phyloP scores from a whole-genome alignment of 345 rosid genomes.

The Schrenkiella parvula region DNA sequence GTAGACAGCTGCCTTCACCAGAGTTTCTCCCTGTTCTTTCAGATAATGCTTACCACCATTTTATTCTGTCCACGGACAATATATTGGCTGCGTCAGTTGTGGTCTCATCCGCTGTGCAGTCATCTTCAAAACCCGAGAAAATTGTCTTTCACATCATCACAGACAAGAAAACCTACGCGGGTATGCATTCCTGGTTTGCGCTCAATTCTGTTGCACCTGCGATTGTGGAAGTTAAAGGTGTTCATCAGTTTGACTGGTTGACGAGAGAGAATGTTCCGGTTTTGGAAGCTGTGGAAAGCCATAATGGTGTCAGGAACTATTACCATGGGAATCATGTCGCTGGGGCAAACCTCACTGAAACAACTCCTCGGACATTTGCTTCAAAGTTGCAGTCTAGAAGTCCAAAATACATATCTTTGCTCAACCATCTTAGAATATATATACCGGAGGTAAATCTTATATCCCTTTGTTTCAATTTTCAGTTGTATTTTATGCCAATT shows the following conservation, averaged over 20 bases:
- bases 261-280: conserved; percentile 99
- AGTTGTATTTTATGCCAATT: not conserved
- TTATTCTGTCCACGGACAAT: conserved; percentile 83
- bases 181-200: conserved; percentile 99
- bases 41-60: conserved; percentile 87
- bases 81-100: conserved; percentile 99
- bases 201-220: conserved; percentile 85
- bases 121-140: conserved; percentile 83
- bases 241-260: conserved; percentile 99
- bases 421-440: conserved; percentile 96
- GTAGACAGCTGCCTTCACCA: conserved; percentile 96
- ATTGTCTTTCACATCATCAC: conserved; percentile 96
- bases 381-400: conserved; percentile 97
- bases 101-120: conserved; percentile 79
- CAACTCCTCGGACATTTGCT: conserved; percentile 87
- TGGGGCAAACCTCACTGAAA: conserved; percentile 76
- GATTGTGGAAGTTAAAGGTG: conserved; percentile 87
- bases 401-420: conserved; percentile 98
- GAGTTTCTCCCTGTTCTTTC: conserved; percentile 94
- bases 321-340: conserved; percentile 96
- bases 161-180: conserved; percentile 98
- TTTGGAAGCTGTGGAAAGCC: conserved; percentile 93
- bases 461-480: conserved; percentile 4
- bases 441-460: conserved; percentile 76
- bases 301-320: conserved; percentile 74